Percentiles rank a stretch among this genome's conserved stretches.
Evolutionary conservation across 2,329 filamentous ascomycete genomes (phyloP).

Genomic region (Botrytis porri): DNA sequence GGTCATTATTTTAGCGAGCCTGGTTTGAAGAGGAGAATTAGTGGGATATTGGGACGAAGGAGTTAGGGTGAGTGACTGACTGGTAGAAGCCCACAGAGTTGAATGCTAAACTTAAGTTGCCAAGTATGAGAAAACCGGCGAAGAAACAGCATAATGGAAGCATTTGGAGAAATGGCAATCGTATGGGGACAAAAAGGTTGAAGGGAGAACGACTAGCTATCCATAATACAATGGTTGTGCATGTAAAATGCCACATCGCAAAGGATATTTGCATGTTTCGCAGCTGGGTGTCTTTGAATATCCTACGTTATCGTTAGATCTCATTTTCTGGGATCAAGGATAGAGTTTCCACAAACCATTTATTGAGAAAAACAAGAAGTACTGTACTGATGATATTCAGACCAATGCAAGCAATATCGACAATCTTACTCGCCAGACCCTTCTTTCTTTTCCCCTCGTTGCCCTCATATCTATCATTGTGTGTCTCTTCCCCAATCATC

Average conservation of each 20-base stretch:
- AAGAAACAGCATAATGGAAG: slow-evolving; percentile 47
- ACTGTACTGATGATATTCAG: slow-evolving; percentile 46
- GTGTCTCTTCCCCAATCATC: slow-evolving; percentile 22
- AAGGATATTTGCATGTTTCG: slow-evolving; percentile 46
- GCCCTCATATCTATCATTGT: slow-evolving; percentile 14
- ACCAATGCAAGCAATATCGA: slow-evolving; percentile 39
- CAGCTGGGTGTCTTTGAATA: slow-evolving; percentile 45
- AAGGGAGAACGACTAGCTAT: slow-evolving; percentile 43
- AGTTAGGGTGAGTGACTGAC: slow-evolving; percentile 22
- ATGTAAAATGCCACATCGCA: slow-evolving; percentile 48
- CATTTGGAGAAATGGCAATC: slow-evolving; percentile 44
- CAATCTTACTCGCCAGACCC: slow-evolving; percentile 22
- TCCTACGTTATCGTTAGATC: slow-evolving; percentile 34
- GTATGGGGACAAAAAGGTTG: slow-evolving; percentile 45
- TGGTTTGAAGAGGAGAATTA: slow-evolving; percentile 12
- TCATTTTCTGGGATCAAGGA: background rate
- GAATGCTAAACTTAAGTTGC: slow-evolving; percentile 46
- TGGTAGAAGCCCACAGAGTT: slow-evolving; percentile 49
- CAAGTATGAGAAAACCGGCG: slow-evolving; percentile 46
- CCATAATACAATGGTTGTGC: slow-evolving; percentile 45
- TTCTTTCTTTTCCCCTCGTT: slow-evolving; percentile 20
- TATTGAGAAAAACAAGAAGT: slow-evolving; percentile 45
- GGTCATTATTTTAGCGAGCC: slow-evolving; percentile 48
- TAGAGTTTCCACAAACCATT: slow-evolving; percentile 38
- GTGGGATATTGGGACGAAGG: background rate